These are phyloP conservation scores for Pseudocohnilembus persalinus DNA, from an alignment of 169 alveolate genomes.

Conservation along the genomic window DNA sequence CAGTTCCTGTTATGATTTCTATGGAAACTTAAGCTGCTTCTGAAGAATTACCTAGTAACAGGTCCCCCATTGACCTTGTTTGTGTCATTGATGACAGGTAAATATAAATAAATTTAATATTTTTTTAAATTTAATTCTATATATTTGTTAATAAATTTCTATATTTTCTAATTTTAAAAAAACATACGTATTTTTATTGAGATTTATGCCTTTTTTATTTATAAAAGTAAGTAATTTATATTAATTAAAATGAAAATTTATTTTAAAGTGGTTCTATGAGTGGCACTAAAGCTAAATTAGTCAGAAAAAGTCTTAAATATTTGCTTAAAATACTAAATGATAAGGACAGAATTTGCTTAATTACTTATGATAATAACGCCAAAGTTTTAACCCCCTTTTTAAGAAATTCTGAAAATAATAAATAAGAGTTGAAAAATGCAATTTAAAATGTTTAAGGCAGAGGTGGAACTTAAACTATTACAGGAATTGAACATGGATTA, in stretches of 20 bases:
- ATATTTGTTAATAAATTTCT: no score
- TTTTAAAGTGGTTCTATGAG: constrained; percentile 42
- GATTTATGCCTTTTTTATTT: neutral
- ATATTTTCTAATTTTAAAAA: no score
- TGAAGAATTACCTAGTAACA: constrained; percentile 18
- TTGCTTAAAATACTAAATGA: constrained; percentile 39
- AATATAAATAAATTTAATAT: no score
- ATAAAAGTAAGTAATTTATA: no score
- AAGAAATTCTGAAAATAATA: constrained; percentile 37
- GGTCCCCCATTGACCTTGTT: constrained; percentile 43
- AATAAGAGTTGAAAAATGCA: constrained; percentile 40
- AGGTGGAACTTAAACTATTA: constrained; percentile 53
- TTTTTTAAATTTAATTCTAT: no score
- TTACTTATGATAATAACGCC: constrained; percentile 29
- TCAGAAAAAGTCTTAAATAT: constrained; percentile 46
- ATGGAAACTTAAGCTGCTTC: neutral
- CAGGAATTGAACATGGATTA: constrained; percentile 53
- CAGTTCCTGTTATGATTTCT: neutral
- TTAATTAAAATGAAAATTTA: no score
- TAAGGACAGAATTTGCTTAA: constrained; percentile 46
- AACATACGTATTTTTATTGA: no score
- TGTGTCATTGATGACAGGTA: constrained; percentile 46
- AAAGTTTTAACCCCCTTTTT: constrained; percentile 35
- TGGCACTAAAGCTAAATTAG: constrained; percentile 41
- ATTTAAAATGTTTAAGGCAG: constrained; percentile 29